These are phyloP conservation scores for Podaxis sp. DNA, from an alignment of 768 basidiomycete species.

Conservation along the genomic window DNA sequence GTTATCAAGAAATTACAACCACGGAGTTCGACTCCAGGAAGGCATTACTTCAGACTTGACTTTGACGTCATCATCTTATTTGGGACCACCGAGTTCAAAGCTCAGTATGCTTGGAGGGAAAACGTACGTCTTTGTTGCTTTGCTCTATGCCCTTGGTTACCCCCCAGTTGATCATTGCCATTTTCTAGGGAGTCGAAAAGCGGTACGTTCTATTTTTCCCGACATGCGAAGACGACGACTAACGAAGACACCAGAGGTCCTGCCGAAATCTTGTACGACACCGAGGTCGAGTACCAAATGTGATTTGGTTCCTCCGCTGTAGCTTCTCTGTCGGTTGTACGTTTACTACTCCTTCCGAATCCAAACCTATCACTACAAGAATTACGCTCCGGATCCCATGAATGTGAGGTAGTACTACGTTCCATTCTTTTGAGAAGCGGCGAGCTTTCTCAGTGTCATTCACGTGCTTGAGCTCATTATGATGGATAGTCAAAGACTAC, in stretches of 20 bases:
- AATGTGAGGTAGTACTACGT: no score
- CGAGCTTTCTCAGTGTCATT: no score
- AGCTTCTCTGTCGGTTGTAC: no score
- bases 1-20: constrained; percentile 4
- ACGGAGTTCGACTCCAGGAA: background rate
- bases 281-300: background rate
- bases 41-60: constrained; percentile 18
- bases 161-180: background rate
- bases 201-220: constrained; percentile 7
- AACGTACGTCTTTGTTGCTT: constrained; percentile 8
- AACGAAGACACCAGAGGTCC: background rate
- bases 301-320: background rate
- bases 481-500: no score
- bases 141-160: background rate
- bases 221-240: background rate
- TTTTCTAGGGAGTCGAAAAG: constrained; percentile 17
- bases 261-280: constrained; percentile 1
- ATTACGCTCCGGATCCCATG: no score
- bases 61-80: constrained; percentile 22
- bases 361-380: no score
- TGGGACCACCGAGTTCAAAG: constrained; percentile 20
- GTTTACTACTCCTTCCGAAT: no score
- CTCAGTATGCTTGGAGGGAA: constrained; percentile 18
- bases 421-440: no score
- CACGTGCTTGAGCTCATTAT: no score